Conservation (phyloP, 1,284 basidiomycete species). For the Cutaneotrichosporon spelunceum region DNA sequence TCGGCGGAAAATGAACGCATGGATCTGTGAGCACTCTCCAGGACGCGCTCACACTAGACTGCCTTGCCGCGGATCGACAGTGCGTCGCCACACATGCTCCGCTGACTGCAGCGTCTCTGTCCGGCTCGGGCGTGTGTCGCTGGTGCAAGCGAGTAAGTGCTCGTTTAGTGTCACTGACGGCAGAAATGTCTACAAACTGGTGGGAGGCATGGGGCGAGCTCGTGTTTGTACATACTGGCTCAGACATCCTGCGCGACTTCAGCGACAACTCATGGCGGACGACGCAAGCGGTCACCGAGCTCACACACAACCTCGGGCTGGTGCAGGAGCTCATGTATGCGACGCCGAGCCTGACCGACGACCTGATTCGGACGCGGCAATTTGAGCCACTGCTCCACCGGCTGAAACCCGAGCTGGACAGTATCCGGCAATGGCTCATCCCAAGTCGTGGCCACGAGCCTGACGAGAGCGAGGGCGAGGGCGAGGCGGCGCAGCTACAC, state of each 20-base stretch:
- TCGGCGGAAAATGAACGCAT: conserved; percentile 18
- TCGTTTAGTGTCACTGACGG: neutral
- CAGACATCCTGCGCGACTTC: neutral
- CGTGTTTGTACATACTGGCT: neutral
- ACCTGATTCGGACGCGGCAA: conserved; percentile 25
- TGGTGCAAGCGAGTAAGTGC: conserved; percentile 21
- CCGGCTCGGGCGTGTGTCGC: conserved; percentile 22
- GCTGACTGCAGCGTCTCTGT: conserved; percentile 23
- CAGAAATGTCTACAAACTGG: conserved; percentile 29
- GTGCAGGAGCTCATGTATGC: conserved; percentile 20
- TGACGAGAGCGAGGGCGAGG: neutral
- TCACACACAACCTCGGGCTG: conserved; percentile 14
- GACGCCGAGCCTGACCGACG: conserved; percentile 22
- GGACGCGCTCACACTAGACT: conserved; percentile 15
- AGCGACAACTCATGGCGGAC: conserved; percentile 2
- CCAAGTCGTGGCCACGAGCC: conserved; percentile 1
- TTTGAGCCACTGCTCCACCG: conserved; percentile 26
- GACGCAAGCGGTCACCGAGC: conserved; percentile 2
- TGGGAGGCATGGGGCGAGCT: conserved; percentile 19
- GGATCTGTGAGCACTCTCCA: conserved; percentile 21
- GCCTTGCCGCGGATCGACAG: conserved; percentile 28
- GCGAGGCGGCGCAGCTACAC: conserved; percentile 13
- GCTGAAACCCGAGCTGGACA: conserved; percentile 28
- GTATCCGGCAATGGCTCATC: conserved; percentile 15
- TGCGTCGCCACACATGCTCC: neutral